phyloP scores from a whole-genome alignment of 73 alveolate species.

The Stentor roeselii region DNA sequence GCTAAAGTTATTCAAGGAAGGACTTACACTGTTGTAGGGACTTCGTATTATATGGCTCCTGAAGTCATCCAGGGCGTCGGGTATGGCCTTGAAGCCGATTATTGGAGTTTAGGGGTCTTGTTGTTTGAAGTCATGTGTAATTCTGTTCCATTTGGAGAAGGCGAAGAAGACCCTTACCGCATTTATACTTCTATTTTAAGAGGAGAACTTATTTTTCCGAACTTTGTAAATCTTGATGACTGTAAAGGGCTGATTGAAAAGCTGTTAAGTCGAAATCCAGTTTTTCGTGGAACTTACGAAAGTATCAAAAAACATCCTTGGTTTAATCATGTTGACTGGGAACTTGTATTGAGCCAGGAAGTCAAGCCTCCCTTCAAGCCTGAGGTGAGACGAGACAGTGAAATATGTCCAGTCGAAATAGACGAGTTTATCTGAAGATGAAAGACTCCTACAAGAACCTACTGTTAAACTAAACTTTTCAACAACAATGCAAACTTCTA shows the following conservation, averaged over 20 bases:
- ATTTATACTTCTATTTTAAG: slow-evolving; percentile 36
- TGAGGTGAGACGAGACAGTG: no score
- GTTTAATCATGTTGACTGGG: slow-evolving; percentile 67
- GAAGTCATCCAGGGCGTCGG: slow-evolving; percentile 65
- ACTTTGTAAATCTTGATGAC: background rate
- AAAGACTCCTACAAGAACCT: no score
- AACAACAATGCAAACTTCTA: no score
- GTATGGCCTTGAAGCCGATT: slow-evolving; percentile 50
- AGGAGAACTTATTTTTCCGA: slow-evolving; percentile 34
- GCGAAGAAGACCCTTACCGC: slow-evolving; percentile 41
- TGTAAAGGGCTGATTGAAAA: slow-evolving; percentile 42
- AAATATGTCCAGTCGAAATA: no score
- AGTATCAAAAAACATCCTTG: slow-evolving; percentile 79
- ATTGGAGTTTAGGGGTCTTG: slow-evolving; percentile 55
- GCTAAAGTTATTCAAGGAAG: slow-evolving; percentile 66
- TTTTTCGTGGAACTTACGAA: slow-evolving; percentile 29
- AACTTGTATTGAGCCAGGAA: background rate
- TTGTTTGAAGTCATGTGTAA: slow-evolving; percentile 56
- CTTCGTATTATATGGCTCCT: slow-evolving; percentile 70
- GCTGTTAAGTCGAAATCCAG: slow-evolving; percentile 40
- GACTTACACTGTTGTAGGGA: slow-evolving; percentile 66
- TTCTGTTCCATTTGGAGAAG: slow-evolving; percentile 52
- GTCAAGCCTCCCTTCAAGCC: background rate
- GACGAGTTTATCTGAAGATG: no score
- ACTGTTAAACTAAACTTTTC: no score